Evolutionary conservation across 2,329 filamentous ascomycete species (phyloP), one percentile per base, ranked within the genome.

Genomic region (Diaporthe ampelina): DNA sequence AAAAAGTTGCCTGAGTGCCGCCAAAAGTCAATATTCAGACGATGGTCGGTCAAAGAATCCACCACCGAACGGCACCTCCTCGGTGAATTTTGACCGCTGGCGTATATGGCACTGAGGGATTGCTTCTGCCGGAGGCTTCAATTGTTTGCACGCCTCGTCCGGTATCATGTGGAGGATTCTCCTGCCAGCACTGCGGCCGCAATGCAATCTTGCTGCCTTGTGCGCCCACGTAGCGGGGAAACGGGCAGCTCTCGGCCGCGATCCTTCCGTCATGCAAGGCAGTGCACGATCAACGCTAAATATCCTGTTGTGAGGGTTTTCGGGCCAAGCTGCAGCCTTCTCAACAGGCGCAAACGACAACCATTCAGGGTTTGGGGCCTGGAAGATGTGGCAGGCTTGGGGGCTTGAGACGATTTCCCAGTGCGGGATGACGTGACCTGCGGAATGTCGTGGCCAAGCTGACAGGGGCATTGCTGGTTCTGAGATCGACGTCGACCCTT

Each of bases 251-350:
- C 29, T 54, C 32, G 15, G 63, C 32, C 45, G 32, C n/a, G 63
- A 68, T 68, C 63, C 63, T 68, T 54, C 45, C 29, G 48, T 29
- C 45, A 68, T 68, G 63, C 63, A 68, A 32, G 37, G 63, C 63
- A 15, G 37, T 54, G 29, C 21, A 24, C 10, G 45, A 68, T 26
- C 59, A 63, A 45, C 59, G 40, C 40, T 63, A 63, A n/a, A 17
- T 13, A 4, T 40, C 45, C 29, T 26, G 29, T 6, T 54, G 21
- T 40, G 45, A 13, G 13, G 7, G 32, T n/a, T 21, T 9, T 50
- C 11, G 17, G 45, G 43, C 9, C n/a, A 11, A 63, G 40, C 45
- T 68, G 63, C 63, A 54, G 32, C 45, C 29, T 40, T 40, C 48
- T 21, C 48, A 15, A 40, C 9, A 40, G 32, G 48, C 32, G 35